Conservation (phyloP, 2,329 filamentous ascomycete genomes). For the Lithohypha guttulata region DNA sequence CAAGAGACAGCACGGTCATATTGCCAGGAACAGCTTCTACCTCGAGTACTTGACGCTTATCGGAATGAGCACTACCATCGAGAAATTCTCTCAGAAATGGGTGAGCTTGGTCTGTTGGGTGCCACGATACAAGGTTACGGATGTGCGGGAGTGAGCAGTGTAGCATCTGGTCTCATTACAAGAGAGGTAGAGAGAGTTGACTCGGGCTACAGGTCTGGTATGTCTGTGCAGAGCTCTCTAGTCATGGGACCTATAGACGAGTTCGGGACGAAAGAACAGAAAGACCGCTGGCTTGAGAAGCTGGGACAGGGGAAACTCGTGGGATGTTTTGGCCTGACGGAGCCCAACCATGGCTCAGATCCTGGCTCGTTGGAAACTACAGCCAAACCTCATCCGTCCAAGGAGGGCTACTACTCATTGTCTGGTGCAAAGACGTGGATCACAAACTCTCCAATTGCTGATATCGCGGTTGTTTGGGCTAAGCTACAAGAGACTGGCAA, state of each 20-base stretch:
- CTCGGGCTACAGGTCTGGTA: conserved; percentile 81
- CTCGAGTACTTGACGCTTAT: conserved; percentile 77
- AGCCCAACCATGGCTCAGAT: conserved; percentile 87
- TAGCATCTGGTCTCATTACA: conserved; percentile 81
- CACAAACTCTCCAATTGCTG: conserved; percentile 83
- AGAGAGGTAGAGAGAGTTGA: conserved; percentile 84
- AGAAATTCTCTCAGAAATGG: conserved; percentile 83
- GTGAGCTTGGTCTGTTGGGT: conserved; percentile 77
- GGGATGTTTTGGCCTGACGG: conserved; percentile 80
- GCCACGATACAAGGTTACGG: conserved; percentile 79
- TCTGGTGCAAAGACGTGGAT: conserved; percentile 91
- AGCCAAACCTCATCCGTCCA: conserved; percentile 73
- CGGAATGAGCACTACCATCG: conserved; percentile 77
- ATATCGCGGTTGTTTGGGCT: conserved; percentile 81
- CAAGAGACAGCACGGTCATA: conserved; percentile 85
- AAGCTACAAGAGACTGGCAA: conserved; percentile 85
- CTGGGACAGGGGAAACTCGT: conserved; percentile 75
- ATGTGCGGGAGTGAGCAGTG: conserved; percentile 77
- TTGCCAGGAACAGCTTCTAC: conserved; percentile 79
- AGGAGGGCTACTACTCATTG: conserved; percentile 69
- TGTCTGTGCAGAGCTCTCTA: conserved; percentile 88
- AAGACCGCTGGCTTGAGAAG: conserved; percentile 67
- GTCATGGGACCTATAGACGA: conserved; percentile 88
- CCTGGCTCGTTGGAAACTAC: conserved; percentile 82
- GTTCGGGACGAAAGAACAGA: conserved; percentile 76